Evolutionary conservation across 1,284 basidiomycete species (phyloP).

Genomic region (Chalciporus sp.): DNA sequence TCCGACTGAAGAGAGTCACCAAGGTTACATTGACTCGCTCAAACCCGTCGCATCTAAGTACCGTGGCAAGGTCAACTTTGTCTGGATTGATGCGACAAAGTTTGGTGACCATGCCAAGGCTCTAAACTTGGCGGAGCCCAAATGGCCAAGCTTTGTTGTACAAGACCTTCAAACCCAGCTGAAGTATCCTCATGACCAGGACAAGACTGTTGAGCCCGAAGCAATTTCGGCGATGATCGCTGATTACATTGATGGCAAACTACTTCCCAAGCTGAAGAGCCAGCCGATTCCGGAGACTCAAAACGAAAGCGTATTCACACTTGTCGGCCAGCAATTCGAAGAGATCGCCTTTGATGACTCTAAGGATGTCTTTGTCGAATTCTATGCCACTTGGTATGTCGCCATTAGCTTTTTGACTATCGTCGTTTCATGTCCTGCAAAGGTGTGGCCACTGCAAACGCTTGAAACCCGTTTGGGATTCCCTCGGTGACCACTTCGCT

Average conservation of each 20-base stretch:
- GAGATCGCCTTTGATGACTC: conserved; percentile 82
- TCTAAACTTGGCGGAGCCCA: conserved; percentile 81
- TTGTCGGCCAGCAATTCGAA: conserved; percentile 93
- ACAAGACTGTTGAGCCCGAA: conserved; percentile 58
- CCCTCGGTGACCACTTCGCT: conserved; percentile 85
- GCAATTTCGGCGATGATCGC: conserved; percentile 64
- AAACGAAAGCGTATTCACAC: conserved; percentile 79
- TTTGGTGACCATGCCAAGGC: conserved; percentile 96
- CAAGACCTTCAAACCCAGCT: conserved; percentile 84
- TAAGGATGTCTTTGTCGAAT: conserved; percentile 97
- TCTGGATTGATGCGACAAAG: conserved; percentile 96
- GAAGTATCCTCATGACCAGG: conserved; percentile 89
- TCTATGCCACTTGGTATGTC: conserved; percentile 92
- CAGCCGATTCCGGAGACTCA: conserved; percentile 85
- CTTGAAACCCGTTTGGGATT: conserved; percentile 93
- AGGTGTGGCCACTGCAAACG: conserved; percentile 97
- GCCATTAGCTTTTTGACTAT: background rate
- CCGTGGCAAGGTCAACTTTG: conserved; percentile 94
- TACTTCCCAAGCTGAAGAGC: conserved; percentile 89
- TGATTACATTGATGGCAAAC: conserved; percentile 70
- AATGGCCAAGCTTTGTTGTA: conserved; percentile 94
- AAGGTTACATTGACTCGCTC: conserved; percentile 69
- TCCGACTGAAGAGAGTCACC: conserved; percentile 70
- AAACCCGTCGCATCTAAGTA: conserved; percentile 77
- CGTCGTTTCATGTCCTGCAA: conserved; percentile 8